Evolutionary conservation across 2,329 filamentous ascomycete genomes (phyloP).

Genomic region (Cryphonectria parasitica): DNA sequence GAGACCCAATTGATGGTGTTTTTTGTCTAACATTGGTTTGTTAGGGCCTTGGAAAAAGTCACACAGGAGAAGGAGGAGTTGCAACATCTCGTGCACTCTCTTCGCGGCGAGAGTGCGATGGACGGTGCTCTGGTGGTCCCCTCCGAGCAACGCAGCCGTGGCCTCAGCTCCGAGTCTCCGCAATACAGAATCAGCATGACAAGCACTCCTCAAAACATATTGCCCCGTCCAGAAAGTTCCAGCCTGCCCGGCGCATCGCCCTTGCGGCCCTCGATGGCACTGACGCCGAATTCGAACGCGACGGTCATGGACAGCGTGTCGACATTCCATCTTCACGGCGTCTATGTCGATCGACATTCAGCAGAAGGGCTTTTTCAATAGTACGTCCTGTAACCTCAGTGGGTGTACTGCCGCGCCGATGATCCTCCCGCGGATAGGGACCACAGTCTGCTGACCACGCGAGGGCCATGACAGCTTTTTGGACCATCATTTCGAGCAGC

Average conservation of each 20-base stretch:
- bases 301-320: not conserved
- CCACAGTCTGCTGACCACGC: not conserved
- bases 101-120: not conserved
- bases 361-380: not conserved
- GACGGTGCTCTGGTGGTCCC: not conserved
- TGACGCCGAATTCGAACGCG: not conserved
- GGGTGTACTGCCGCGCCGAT: not conserved
- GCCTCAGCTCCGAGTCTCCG: not conserved
- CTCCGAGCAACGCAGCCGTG: not conserved
- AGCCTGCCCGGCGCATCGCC: not conserved
- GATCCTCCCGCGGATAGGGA: too few species aligned
- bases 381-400: not conserved
- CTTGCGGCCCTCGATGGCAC: not conserved
- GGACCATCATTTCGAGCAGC: not conserved
- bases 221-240: not conserved
- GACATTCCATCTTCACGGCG: not conserved
- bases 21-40: not conserved
- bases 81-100: not conserved
- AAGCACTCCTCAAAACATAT: not conserved
- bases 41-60: not conserved
- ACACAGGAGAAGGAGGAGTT: constrained; percentile 5
- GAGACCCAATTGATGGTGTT: not conserved
- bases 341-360: constrained; percentile 5
- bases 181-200: not conserved
- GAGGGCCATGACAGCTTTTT: not conserved